Conservation (phyloP, 2,329 filamentous ascomycete genomes). For the Stachybotrys chartarum region DNA sequence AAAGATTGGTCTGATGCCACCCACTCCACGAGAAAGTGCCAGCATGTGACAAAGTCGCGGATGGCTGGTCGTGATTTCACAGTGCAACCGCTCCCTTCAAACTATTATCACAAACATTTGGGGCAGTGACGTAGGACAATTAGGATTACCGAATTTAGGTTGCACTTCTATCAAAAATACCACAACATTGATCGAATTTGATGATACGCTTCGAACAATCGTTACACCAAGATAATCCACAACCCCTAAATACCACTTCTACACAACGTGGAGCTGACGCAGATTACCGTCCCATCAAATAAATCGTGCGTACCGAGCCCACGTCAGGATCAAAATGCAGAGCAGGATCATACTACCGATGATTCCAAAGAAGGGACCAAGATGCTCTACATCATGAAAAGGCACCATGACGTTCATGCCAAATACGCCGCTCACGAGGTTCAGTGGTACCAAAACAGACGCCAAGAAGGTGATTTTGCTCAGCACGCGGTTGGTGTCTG, state of each 20-base stretch:
- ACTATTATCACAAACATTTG: too few species aligned
- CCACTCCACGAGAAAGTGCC: too few species aligned
- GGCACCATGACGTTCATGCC: constrained; percentile 83
- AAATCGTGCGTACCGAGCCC: constrained; percentile 39
- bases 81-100: too few species aligned
- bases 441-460: constrained; percentile 92
- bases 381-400: constrained; percentile 43
- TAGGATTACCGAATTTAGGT: too few species aligned
- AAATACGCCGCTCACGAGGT: constrained; percentile 80
- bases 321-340: constrained; percentile 35
- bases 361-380: constrained; percentile 49
- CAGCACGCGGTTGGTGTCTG: constrained; percentile 78
- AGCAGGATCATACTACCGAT: constrained; percentile 46
- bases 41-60: too few species aligned
- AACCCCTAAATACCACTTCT: neutral
- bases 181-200: too few species aligned
- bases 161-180: too few species aligned
- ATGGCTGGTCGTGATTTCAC: too few species aligned
- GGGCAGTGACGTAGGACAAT: too few species aligned
- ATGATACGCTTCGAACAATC: too few species aligned
- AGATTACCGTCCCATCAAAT: constrained; percentile 25
- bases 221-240: too few species aligned
- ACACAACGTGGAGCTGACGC: neutral
- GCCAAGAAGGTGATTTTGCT: constrained; percentile 94
- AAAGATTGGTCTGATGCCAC: too few species aligned